Conservation (phyloP, 768 basidiomycete species). For the Suillus luteus region DNA sequence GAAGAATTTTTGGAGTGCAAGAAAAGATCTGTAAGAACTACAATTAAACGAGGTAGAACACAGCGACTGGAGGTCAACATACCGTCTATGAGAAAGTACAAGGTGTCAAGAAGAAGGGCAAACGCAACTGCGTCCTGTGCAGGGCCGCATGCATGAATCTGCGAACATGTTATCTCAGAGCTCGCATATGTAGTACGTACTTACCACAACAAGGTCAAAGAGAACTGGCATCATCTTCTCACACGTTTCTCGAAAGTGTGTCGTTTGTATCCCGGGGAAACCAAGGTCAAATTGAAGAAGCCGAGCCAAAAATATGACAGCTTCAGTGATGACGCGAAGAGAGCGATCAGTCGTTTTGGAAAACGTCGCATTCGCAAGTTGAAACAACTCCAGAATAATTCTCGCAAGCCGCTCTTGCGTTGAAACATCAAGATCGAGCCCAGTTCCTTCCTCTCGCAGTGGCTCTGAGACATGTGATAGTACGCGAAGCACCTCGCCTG, state of each 20-base stretch:
- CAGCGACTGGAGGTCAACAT: slow-evolving; percentile 16
- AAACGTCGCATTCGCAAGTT: slow-evolving; percentile 40
- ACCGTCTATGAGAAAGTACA: slow-evolving; percentile 78
- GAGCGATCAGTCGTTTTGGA: slow-evolving; percentile 23
- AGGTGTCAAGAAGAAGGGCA: slow-evolving; percentile 70
- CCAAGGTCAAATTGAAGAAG: slow-evolving; percentile 75
- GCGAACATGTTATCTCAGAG: slow-evolving; percentile 14
- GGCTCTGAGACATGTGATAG: slow-evolving; percentile 70
- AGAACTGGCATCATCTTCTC: slow-evolving; percentile 44
- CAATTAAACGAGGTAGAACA: slow-evolving; percentile 7
- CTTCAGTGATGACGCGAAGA: slow-evolving; percentile 37
- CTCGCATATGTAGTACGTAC: slow-evolving; percentile 27
- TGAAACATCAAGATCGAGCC: slow-evolving; percentile 48
- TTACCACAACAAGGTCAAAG: slow-evolving; percentile 54
- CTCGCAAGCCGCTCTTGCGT: slow-evolving; percentile 59
- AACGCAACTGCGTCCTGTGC: slow-evolving; percentile 59
- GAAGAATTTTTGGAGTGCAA: slow-evolving; percentile 53
- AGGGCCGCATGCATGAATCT: slow-evolving; percentile 59
- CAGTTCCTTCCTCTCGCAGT: slow-evolving; percentile 49
- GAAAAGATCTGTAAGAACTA: slow-evolving; percentile 53
- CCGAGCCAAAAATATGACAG: slow-evolving; percentile 59
- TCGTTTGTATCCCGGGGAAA: slow-evolving; percentile 60
- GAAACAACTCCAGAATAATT: slow-evolving; percentile 49
- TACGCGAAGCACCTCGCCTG: slow-evolving; percentile 69
- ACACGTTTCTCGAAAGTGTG: slow-evolving; percentile 48